phyloP scores from a whole-genome alignment of 768 basidiomycete genomes.

The Kwoniella dejecticola region DNA sequence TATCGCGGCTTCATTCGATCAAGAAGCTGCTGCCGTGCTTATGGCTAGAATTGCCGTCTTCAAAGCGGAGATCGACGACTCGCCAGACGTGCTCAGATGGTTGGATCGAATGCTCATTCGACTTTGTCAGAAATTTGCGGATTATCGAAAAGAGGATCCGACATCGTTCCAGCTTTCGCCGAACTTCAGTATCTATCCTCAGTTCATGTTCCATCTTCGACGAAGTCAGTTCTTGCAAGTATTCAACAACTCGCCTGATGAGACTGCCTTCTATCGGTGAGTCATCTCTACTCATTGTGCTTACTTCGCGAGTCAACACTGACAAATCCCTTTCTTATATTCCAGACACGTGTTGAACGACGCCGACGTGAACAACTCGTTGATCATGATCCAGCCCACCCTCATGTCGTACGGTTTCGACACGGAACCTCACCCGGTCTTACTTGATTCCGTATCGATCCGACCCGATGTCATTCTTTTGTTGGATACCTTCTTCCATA shows the following conservation, averaged over 20 bases:
- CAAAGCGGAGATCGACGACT: conserved; percentile 98
- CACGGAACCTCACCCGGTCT: conserved; percentile 79
- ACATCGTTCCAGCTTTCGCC: conserved; percentile 87
- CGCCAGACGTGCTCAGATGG: conserved; percentile 94
- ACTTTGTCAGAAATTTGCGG: conserved; percentile 98
- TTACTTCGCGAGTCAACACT: too few species aligned
- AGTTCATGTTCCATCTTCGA: conserved; percentile 99
- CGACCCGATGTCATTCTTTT: conserved; percentile 94
- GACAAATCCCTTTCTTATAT: too few species aligned
- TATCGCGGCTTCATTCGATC: conserved; percentile 92
- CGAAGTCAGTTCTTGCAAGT: conserved; percentile 98
- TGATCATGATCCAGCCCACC: conserved; percentile 99
- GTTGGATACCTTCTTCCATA: conserved; percentile 99
- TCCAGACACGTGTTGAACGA: conserved; percentile 87
- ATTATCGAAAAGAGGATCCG: conserved; percentile 97
- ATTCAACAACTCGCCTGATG: conserved; percentile 99
- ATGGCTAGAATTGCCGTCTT: conserved; percentile 99
- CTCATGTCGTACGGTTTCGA: conserved; percentile 98
- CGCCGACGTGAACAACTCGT: conserved; percentile 97
- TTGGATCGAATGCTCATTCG: conserved; percentile 98
- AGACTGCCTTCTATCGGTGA: conserved; percentile 95
- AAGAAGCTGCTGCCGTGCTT: conserved; percentile 94
- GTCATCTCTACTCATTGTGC: too few species aligned
- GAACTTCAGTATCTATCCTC: conserved; percentile 98
- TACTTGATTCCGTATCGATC: conserved; percentile 96